Evolutionary conservation across 2,329 filamentous ascomycete genomes (phyloP).

Genomic region (Diaporthe batatas): DNA sequence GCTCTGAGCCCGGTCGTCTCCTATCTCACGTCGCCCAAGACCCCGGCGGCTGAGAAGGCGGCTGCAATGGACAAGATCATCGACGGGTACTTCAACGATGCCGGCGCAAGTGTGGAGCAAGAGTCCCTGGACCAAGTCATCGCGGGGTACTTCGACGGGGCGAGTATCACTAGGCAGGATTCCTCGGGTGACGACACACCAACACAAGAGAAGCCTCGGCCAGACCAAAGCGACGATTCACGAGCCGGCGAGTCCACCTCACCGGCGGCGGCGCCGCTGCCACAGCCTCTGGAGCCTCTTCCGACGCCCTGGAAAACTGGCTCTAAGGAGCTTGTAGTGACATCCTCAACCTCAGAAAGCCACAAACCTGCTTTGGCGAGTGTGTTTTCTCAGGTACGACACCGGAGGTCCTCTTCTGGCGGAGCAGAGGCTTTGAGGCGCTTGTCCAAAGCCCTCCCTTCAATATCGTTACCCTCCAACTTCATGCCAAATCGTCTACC

Average conservation of each 20-base stretch:
- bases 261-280: slow-evolving; percentile 24
- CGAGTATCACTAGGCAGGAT: slow-evolving; percentile 10
- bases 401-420: slow-evolving; percentile 66
- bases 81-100: slow-evolving; percentile 53
- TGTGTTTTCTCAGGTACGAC: slow-evolving; percentile 62
- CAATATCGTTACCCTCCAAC: slow-evolving; percentile 61
- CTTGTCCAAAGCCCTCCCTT: slow-evolving; percentile 69
- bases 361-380: slow-evolving; percentile 57
- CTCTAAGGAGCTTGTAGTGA: slow-evolving; percentile 54
- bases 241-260: slow-evolving; percentile 1
- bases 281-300: slow-evolving; percentile 42
- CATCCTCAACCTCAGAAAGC: slow-evolving; percentile 41
- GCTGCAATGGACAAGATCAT: slow-evolving; percentile 63
- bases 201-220: slow-evolving; percentile 4
- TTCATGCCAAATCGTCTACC: slow-evolving; percentile 54
- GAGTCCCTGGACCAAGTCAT: slow-evolving; percentile 38
- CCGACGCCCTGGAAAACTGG: slow-evolving; percentile 58
- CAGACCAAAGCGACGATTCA: background rate
- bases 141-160: slow-evolving; percentile 20
- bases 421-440: slow-evolving; percentile 70
- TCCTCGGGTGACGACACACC: slow-evolving; percentile 30
- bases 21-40: slow-evolving; percentile 66
- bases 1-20: slow-evolving; percentile 69
- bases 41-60: slow-evolving; percentile 70
- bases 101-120: slow-evolving; percentile 27